phyloP scores from a whole-genome alignment of 768 basidiomycete species.

The Cytidiella melzeri region DNA sequence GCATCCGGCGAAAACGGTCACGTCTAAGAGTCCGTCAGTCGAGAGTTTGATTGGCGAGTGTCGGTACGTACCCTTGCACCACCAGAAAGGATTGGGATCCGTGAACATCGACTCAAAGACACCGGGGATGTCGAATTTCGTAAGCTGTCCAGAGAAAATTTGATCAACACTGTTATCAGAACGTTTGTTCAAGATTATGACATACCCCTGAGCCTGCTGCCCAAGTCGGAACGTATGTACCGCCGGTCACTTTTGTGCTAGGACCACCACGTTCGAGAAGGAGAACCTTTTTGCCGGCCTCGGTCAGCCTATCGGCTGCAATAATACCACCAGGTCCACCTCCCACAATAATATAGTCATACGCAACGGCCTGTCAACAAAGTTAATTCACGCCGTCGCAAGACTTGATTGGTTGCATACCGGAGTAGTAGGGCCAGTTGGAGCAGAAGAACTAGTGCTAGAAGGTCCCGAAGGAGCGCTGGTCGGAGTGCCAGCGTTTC shows the following conservation, averaged over 20 bases:
- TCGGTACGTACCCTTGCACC: constrained; percentile 49
- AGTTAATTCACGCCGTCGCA: constrained; percentile 4
- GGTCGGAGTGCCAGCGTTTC: constrained; percentile 32
- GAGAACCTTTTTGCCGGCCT: constrained; percentile 58
- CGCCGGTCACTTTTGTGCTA: constrained; percentile 52
- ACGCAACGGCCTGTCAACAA: constrained; percentile 26
- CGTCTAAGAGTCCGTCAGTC: constrained; percentile 35
- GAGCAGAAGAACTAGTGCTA: constrained; percentile 26
- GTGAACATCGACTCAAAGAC: constrained; percentile 63
- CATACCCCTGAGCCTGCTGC: constrained; percentile 38
- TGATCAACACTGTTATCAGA: neutral
- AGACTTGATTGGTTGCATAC: constrained; percentile 3
- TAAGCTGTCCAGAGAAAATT: constrained; percentile 34
- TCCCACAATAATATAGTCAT: constrained; percentile 50
- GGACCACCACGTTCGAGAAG: constrained; percentile 62
- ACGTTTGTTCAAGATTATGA: neutral
- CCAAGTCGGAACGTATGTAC: constrained; percentile 50
- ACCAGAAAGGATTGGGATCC: constrained; percentile 51
- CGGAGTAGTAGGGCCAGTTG: constrained; percentile 31
- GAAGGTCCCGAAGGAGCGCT: constrained; percentile 6
- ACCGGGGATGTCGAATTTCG: constrained; percentile 62
- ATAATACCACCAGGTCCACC: constrained; percentile 55
- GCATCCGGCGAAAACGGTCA: constrained; percentile 59
- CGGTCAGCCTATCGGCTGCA: constrained; percentile 51
- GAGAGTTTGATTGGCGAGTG: too few relatives aligned